These are phyloP conservation scores for Geosmithia putterillii DNA, from an alignment of 2,329 filamentous ascomycete species.

Conservation along the genomic window DNA sequence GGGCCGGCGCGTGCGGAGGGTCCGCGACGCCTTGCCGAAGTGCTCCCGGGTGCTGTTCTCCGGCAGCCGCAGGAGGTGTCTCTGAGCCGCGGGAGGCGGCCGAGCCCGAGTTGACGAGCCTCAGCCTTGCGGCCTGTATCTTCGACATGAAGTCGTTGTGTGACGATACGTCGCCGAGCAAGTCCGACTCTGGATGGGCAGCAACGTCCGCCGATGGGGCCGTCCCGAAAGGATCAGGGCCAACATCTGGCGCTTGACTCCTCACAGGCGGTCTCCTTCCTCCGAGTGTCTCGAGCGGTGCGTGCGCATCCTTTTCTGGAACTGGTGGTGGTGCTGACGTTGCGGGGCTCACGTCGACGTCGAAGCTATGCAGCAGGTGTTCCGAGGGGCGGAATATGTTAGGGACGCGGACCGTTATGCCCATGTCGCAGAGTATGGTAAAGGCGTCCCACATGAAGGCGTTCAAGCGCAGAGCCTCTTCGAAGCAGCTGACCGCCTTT, in stretches of 20 bases:
- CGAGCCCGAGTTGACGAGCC: constrained; percentile 21
- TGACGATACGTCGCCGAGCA: constrained; percentile 28
- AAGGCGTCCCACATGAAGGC: constrained; percentile 99
- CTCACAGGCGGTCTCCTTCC: constrained; percentile 29
- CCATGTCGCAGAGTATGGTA: constrained; percentile 75
- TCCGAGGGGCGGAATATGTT: constrained; percentile 77
- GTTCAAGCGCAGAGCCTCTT: constrained; percentile 78
- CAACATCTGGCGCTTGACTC: constrained; percentile 20
- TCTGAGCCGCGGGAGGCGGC: constrained; percentile 44
- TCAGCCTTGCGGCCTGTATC: constrained; percentile 37
- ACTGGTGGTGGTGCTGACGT: not conserved
- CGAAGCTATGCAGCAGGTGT: constrained; percentile 33
- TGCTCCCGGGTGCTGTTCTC: constrained; percentile 11
- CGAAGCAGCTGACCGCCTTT: constrained; percentile 76
- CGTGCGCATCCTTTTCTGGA: not conserved
- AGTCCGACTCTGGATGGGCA: constrained; percentile 14
- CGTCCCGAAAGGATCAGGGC: constrained; percentile 33
- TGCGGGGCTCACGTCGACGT: constrained; percentile 11
- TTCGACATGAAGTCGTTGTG: constrained; percentile 45
- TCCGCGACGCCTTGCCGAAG: constrained; percentile 17
- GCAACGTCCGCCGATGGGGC: not conserved
- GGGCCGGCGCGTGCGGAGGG: constrained; percentile 36
- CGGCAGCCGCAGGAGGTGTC: constrained; percentile 33
- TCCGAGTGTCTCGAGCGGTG: constrained; percentile 24
- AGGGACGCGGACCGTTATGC: constrained; percentile 64